Evolutionary conservation across 2,329 filamentous ascomycete species (phyloP), one percentile per base, ranked within the genome.

Genomic region (Phaeosphaeria sp.): DNA sequence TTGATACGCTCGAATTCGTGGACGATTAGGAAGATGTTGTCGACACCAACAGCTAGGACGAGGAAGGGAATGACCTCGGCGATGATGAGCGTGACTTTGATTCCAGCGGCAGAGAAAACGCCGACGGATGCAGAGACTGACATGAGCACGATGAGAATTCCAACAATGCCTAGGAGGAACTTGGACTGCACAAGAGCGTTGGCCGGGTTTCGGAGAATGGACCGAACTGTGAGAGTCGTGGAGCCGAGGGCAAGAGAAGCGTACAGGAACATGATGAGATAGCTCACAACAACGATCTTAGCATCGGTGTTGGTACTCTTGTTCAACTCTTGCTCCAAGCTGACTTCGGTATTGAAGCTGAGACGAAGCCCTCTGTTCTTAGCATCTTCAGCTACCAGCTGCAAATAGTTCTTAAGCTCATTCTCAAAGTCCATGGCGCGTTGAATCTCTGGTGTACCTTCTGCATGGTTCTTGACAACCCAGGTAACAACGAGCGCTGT

Each of bases 11-110:
- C 95, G 58, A 99, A 96, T 77, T 99, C 95, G 77, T 99, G 95
- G 0, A 99, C 95, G 57, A 99, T 97, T 55, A 99, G 82, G 80
- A 99, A 99, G 69, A 99, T 98, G 73, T 99, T 99, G 83, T 99
- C 95, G 2, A 99, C 96, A 46, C 95, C 95, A 25, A 99, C 93
- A 13, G 95, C 95, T 20, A 99, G 82, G 9, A 99, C 94, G 63
- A 99, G 89, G 78, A 99, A 99, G 0, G 95, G 95, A 64, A 99
- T 99, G 60, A 99, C 95, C 74, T 99, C 95, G 4, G 96, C 94
- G 60, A 99, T 99, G 71, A 99, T 99, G 65, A 99, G 82, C 0
- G 95, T 99, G 15, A 94, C 95, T 78, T 96, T 97, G 71, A 99
- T 87, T 1, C 93, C 93, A 39, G 88, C 86, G 74, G 92, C 95